Conservation (phyloP, 345 rosid genomes). For the Hirschfeldia incana region DNA sequence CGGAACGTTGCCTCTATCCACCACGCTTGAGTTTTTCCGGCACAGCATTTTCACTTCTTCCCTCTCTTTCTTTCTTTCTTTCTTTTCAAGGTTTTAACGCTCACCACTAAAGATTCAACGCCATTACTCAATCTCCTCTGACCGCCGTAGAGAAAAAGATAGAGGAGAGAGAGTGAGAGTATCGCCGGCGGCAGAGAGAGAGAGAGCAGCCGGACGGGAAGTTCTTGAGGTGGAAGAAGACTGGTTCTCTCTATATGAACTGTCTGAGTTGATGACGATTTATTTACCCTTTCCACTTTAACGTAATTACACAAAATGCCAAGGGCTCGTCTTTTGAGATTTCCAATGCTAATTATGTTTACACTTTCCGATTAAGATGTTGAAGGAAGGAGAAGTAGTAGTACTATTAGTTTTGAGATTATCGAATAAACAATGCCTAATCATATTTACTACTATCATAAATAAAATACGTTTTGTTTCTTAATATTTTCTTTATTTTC, state of each 20-base stretch:
- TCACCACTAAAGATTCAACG: constrained; percentile 2
- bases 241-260: constrained; percentile 7
- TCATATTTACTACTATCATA: constrained; percentile 3
- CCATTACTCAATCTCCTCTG: neutral
- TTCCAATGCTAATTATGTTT: constrained; percentile 30
- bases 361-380: neutral
- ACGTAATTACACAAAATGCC: constrained; percentile 36
- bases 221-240: constrained; percentile 29
- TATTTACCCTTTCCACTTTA: constrained; percentile 20
- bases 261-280: constrained; percentile 15
- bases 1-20: constrained; percentile 73
- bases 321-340: constrained; percentile 25
- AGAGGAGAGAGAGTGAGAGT: neutral
- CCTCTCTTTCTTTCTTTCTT: neutral
- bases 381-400: neutral
- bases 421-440: constrained; percentile 7
- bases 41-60: constrained; percentile 57
- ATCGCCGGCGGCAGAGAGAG: neutral
- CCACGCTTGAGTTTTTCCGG: constrained; percentile 49
- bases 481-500: neutral
- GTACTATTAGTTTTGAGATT: neutral
- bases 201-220: constrained; percentile 21
- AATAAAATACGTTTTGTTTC: neutral
- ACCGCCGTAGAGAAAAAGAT: neutral
- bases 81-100: neutral